Conservation (phyloP, 2,329 filamentous ascomycete species). For the Sporothrix schenckii region DNA sequence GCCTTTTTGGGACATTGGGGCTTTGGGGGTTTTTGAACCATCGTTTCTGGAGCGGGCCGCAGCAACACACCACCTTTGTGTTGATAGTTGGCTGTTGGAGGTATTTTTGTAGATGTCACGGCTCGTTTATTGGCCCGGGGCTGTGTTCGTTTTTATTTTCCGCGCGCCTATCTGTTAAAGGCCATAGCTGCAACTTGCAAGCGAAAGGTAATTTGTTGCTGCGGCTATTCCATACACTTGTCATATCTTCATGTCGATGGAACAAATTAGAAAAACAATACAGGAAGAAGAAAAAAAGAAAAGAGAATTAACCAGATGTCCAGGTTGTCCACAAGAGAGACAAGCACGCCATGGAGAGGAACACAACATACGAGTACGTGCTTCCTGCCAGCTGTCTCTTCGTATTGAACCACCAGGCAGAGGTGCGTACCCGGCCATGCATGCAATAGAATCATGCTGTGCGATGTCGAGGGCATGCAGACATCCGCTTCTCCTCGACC, state of each 20-base stretch:
- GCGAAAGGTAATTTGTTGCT: too few species aligned
- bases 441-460: background rate
- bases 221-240: background rate
- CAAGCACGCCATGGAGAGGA: background rate
- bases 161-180: conserved; percentile 2
- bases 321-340: background rate
- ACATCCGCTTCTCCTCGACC: background rate
- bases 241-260: too few species aligned
- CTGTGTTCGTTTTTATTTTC: background rate
- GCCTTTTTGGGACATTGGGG: background rate
- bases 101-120: background rate
- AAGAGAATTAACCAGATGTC: too few species aligned
- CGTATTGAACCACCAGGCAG: background rate
- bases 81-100: background rate
- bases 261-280: too few species aligned
- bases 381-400: conserved; percentile 18
- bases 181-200: too few species aligned
- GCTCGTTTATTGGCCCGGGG: background rate
- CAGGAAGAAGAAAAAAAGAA: background rate
- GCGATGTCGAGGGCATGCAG: background rate
- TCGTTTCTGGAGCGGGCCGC: background rate
- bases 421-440: conserved; percentile 13
- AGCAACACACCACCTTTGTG: conserved; percentile 3
- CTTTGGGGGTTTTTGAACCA: too few species aligned
- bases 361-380: background rate